These are phyloP conservation scores for Pestalotiopsis sp. DNA, from an alignment of 2,329 filamentous ascomycete species.

Conservation along the genomic window DNA sequence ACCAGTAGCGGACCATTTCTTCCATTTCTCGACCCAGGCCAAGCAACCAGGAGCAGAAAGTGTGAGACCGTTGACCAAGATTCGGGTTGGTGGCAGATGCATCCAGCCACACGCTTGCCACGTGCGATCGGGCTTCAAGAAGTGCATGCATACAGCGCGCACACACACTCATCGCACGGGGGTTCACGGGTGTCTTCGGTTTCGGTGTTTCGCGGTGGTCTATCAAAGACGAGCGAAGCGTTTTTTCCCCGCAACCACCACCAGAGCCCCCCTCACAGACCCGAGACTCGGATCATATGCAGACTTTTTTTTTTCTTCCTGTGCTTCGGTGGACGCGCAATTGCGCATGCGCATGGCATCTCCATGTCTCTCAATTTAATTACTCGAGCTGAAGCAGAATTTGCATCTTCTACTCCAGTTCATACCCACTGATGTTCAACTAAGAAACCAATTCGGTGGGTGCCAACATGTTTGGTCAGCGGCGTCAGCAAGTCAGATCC, in stretches of 20 bases:
- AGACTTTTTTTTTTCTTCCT: neutral
- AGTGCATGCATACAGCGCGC: too few species aligned
- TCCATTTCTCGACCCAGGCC: too few species aligned
- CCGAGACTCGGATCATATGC: too few species aligned
- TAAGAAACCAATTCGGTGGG: neutral
- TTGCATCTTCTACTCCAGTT: neutral
- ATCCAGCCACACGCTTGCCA: neutral
- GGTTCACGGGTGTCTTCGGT: too few species aligned
- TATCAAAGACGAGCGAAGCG: too few species aligned
- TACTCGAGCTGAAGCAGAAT: neutral
- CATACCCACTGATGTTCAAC: neutral
- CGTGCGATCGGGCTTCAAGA: too few species aligned
- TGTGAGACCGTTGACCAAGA: neutral
- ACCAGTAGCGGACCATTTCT: too few species aligned
- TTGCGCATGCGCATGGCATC: neutral
- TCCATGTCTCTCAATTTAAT: neutral
- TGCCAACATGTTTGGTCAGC: neutral
- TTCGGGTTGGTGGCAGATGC: neutral
- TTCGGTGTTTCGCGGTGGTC: too few species aligned
- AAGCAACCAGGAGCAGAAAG: neutral
- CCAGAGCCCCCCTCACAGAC: too few species aligned
- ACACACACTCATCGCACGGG: too few species aligned
- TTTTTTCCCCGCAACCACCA: too few species aligned
- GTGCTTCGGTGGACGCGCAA: neutral
- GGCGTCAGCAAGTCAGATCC: neutral